Base-by-base conservation (phyloP, 2,329 filamentous ascomycete genomes). In the Microsporum audouinii region DNA sequence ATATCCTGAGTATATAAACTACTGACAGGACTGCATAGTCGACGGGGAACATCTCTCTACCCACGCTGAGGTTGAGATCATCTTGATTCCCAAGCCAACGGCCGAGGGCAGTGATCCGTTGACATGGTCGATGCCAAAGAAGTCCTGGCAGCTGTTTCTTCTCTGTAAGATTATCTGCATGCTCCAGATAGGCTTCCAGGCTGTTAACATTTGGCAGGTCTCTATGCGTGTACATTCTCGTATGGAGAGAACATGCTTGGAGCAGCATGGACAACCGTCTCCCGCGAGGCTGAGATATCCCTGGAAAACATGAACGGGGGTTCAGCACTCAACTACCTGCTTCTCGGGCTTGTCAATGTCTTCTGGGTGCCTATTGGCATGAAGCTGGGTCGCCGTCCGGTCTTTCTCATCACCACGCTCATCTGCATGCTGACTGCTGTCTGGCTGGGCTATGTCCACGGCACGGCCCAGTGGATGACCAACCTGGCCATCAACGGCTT, bases 351-450 rank as follows among this genome's bases (percentile, higher is more conserved):
- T 78, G 79, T 78, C 0, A 76, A 76, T 63, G 67, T 82, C 2
- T 70, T 82, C 47, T 81, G 77, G 76, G 80, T 82, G 64, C 79
- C 80, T 2, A 66, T 82, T 34, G 80, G 80, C 0, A 67, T 82
- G 17, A 76, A 77, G 56, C 81, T 79, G 63, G 80, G 80, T n/a
- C 77, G 80, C 60, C 72, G 79, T 3, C 72, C 74, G 0, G 75
- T 78, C 1, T 82, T 80, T 60, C 67, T 81, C 1, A 66, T 78
- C 38, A 77, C 75, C 1, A 72, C 73, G 1, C 63, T 75, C 2
- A 73, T 72, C 14, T 73, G 73, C 4, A 71, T 77, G 17, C 71
- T 74, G 66, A 65, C 71, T 45, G 73, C 72, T 56, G 67, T 82
- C 1, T 80, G 77, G 75, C 74, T 71, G 14, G 73, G 77, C 0